A percentile compares a stretch with the other conserved stretches of the same genome.
Evolutionary conservation across 768 basidiomycete genomes (phyloP).

Genomic region (Panus rudis): DNA sequence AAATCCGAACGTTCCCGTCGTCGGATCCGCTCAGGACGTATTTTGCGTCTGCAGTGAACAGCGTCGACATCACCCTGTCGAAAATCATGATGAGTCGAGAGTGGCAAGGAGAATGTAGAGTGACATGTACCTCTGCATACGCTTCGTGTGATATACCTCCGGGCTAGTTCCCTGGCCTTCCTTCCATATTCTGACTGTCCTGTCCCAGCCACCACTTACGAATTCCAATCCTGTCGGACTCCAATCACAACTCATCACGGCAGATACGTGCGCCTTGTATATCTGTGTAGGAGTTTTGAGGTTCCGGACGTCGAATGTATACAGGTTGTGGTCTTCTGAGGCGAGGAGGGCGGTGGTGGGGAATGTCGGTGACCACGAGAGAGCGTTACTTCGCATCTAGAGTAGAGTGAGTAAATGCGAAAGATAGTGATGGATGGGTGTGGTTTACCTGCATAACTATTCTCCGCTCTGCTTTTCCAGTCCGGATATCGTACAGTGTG

Average conservation of each 20-base stretch:
- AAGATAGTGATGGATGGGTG: neutral
- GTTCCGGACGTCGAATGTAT: conserved; percentile 93
- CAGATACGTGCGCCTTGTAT: conserved; percentile 95
- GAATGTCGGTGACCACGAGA: conserved; percentile 95
- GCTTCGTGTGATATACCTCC: conserved; percentile 96
- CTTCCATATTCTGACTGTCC: conserved; percentile 90
- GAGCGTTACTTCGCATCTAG: conserved; percentile 81
- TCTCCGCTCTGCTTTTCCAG: conserved; percentile 90
- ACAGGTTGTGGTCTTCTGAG: conserved; percentile 98
- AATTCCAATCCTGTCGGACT: conserved; percentile 93
- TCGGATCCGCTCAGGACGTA: conserved; percentile 90
- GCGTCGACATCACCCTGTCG: conserved; percentile 75
- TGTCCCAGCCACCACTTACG: conserved; percentile 94
- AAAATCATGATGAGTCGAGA: neutral
- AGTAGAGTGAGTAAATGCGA: conserved; percentile 3
- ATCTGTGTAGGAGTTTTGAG: conserved; percentile 80
- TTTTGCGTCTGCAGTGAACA: conserved; percentile 85
- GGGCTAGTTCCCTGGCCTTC: conserved; percentile 73
- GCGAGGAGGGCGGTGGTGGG: conserved; percentile 88
- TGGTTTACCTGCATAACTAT: conserved; percentile 79
- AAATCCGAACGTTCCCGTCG: conserved; percentile 90
- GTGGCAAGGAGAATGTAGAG: neutral
- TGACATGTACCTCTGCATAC: conserved; percentile 85
- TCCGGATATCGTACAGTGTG: conserved; percentile 92
- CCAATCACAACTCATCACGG: conserved; percentile 97